Conservation (phyloP, 805 yeast species). For the Kluyveromyces siamensis region DNA sequence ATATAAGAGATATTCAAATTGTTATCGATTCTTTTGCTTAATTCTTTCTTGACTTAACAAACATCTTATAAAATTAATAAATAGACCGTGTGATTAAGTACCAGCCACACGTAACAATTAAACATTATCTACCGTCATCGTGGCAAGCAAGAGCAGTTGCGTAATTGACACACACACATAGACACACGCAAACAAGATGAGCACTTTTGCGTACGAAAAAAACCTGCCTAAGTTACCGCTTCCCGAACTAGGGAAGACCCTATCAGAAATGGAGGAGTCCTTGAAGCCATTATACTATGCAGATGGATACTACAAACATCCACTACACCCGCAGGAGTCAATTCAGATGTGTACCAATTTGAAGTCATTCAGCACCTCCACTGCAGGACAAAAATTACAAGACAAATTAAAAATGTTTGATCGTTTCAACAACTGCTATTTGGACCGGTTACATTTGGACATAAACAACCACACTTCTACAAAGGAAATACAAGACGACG, state of each 20-base stretch:
- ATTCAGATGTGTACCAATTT: slow-evolving; percentile 36
- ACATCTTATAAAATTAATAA: too few species aligned
- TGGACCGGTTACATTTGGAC: slow-evolving; percentile 39
- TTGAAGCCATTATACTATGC: slow-evolving; percentile 49
- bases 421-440: slow-evolving; percentile 37
- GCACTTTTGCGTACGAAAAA: slow-evolving; percentile 13
- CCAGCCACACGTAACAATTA: too few species aligned
- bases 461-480: slow-evolving; percentile 39
- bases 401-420: slow-evolving; percentile 42
- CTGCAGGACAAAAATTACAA: slow-evolving; percentile 40
- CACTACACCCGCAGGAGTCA: slow-evolving; percentile 18
- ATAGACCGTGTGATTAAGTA: too few species aligned
- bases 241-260: slow-evolving; percentile 44
- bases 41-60: too few species aligned
- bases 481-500: slow-evolving; percentile 55
- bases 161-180: too few species aligned
- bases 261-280: slow-evolving; percentile 44
- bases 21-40: too few species aligned
- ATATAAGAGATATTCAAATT: too few species aligned
- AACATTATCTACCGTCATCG: too few species aligned
- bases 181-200: too few species aligned
- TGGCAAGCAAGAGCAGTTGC: too few species aligned
- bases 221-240: slow-evolving; percentile 51
- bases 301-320: slow-evolving; percentile 37
- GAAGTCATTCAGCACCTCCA: slow-evolving; percentile 35